phyloP scores from a whole-genome alignment of 345 rosid genomes.

The Salix suchowensis region DNA sequence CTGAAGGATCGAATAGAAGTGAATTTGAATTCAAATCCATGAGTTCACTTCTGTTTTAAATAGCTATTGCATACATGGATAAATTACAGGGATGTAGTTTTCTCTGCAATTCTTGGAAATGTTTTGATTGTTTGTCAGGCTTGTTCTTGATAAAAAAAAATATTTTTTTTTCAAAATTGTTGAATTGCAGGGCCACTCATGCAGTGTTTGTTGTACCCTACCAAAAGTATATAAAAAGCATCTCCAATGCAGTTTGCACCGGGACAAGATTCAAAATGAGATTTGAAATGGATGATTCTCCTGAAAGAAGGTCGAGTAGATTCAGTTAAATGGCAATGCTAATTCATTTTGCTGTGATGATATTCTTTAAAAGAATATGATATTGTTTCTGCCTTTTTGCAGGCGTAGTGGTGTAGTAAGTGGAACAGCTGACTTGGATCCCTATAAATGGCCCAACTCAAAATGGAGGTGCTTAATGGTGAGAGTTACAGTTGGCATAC shows the following conservation, averaged over 20 bases:
- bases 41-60: not conserved
- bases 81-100: not conserved
- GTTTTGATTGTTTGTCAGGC: not conserved
- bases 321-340: not conserved
- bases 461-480: slow-evolving; percentile 94
- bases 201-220: slow-evolving; percentile 76
- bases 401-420: slow-evolving; percentile 73
- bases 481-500: not conserved
- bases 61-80: not conserved
- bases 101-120: not conserved
- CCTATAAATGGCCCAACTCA: slow-evolving; percentile 81
- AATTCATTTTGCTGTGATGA: not conserved
- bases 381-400: slow-evolving; percentile 16
- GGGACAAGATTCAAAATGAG: slow-evolving; percentile 84
- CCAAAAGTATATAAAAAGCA: slow-evolving; percentile 68
- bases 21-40: not conserved
- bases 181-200: slow-evolving; percentile 65
- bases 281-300: slow-evolving; percentile 74
- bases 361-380: slow-evolving; percentile 9
- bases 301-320: slow-evolving; percentile 64
- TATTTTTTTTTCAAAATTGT: not conserved
- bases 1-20: not conserved
- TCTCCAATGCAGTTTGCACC: slow-evolving; percentile 41
- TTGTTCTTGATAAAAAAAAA: not conserved
- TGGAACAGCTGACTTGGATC: slow-evolving; percentile 68